Evolutionary conservation across 1,284 basidiomycete genomes (phyloP), one percentile per base, ranked within the genome.

Genomic region (Puccinia polysora): DNA sequence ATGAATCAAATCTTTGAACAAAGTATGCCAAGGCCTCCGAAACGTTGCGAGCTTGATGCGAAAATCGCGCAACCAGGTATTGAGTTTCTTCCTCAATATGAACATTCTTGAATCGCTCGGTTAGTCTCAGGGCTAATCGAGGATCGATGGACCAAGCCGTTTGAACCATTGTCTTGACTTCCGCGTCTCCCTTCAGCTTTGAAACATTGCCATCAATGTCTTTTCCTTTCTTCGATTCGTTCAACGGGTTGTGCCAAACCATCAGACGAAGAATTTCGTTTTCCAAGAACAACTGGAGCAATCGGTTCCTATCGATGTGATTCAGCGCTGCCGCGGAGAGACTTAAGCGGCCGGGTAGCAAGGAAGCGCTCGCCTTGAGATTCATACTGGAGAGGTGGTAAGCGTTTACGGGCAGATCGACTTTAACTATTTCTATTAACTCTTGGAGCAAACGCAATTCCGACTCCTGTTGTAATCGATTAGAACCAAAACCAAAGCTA

Each of bases 171-270:
- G 80, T 80, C 2, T 83, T 79, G 92, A 92, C 96, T 18, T 85
- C 82, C 28, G 83, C 89, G 75, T 87, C 87, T 0, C 83, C 77
- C 75, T 88, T 82, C 7, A 83, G 82, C 70, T 84, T 83, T 76
- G 89, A 86, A n/a, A 83, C 81, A n/a, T 80, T 81, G 8, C 83
- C 81, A 34, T 83, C 75, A 62, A 88, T 82, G 77, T 91, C 87
- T 20, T 78, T 78, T 10, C 86, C 89, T 74, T 88, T 85, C 76
- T 85, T 86, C 2, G 83, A 77, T 74, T 94, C 91, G 75, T 88
- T 89, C 30, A 86, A 83, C 0, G 93, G 91, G 80, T 98, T 97
- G 59, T 84, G 83, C 96, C 96, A 98, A 1, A 98, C 93, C 2
- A 83, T 85, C 58, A 98, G 81, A 14, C 92, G 85, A 77, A 84